Evolutionary conservation across 331 rosid species (phyloP).

Genomic region (Quercus phellos): DNA sequence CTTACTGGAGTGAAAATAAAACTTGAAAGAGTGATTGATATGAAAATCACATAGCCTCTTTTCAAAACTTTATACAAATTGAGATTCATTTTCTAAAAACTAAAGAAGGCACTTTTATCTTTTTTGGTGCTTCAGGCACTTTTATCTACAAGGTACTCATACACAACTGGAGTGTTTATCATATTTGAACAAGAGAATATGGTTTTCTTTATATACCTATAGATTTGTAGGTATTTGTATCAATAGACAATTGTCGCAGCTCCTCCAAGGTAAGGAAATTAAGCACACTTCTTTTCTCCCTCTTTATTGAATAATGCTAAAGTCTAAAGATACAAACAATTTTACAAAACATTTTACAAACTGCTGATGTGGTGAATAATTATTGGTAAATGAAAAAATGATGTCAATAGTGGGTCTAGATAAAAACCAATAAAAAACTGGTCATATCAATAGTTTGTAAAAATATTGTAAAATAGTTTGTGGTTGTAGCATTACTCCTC

Average conservation of each 20-base stretch:
- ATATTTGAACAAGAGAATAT: neutral
- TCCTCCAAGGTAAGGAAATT: constrained; percentile 75
- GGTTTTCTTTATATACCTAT: constrained; percentile 44
- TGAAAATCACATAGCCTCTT: neutral
- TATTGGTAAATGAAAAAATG: too few species aligned
- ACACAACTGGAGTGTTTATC: neutral
- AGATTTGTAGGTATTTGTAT: constrained; percentile 80
- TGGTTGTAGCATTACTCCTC: constrained; percentile 10
- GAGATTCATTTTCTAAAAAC: neutral
- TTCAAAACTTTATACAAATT: neutral
- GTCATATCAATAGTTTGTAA: too few species aligned
- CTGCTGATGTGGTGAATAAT: too few species aligned
- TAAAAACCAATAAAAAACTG: too few species aligned
- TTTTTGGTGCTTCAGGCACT: neutral
- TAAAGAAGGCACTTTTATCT: neutral
- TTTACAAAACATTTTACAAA: too few species aligned
- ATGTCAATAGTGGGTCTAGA: too few species aligned
- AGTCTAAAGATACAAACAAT: too few species aligned
- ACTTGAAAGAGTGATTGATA: neutral
- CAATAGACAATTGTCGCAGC: constrained; percentile 69
- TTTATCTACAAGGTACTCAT: neutral
- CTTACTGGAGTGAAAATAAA: neutral
- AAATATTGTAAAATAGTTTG: too few species aligned
- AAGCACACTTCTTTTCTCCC: constrained; percentile 85
- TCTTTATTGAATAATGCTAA: constrained; percentile 42